These are phyloP conservation scores for Gardenia jasminoides DNA, from an alignment of 257 asterid genomes.

Conservation along the genomic window DNA sequence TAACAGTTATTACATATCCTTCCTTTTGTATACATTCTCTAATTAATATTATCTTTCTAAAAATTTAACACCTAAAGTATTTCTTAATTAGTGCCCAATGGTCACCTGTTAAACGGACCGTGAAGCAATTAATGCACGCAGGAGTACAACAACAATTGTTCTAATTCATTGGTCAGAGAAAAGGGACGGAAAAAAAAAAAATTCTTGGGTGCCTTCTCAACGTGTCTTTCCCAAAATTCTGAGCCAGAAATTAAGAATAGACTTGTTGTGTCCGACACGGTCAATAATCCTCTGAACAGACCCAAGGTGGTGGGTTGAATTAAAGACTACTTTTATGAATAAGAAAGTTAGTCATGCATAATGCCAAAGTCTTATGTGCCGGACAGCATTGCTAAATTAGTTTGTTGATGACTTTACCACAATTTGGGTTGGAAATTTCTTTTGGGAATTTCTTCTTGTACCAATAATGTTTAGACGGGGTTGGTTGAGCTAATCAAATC, in stretches of 20 bases:
- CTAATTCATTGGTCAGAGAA: no score
- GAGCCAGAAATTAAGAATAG: background rate
- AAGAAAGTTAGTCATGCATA: background rate
- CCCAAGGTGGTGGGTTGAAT: background rate
- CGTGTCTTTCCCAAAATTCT: background rate
- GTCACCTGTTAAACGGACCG: no score
- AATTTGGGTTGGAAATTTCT: background rate
- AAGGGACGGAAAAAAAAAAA: no score
- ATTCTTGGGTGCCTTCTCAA: background rate
- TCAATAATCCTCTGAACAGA: background rate
- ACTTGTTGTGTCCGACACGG: background rate
- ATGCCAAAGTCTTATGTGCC: background rate
- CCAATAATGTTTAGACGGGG: background rate
- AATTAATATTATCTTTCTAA: no score
- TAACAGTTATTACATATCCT: no score
- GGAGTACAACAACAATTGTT: no score
- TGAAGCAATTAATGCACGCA: no score
- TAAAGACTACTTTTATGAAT: background rate
- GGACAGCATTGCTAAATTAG: constrained; percentile 4
- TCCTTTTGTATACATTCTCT: no score
- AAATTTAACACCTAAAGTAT: no score
- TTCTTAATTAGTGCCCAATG: no score
- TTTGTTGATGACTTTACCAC: background rate
- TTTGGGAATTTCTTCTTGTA: no score
- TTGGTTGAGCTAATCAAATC: constrained; percentile 2